Conservation (phyloP, 2,329 filamentous ascomycete species). For the Pezicula carpinea region DNA sequence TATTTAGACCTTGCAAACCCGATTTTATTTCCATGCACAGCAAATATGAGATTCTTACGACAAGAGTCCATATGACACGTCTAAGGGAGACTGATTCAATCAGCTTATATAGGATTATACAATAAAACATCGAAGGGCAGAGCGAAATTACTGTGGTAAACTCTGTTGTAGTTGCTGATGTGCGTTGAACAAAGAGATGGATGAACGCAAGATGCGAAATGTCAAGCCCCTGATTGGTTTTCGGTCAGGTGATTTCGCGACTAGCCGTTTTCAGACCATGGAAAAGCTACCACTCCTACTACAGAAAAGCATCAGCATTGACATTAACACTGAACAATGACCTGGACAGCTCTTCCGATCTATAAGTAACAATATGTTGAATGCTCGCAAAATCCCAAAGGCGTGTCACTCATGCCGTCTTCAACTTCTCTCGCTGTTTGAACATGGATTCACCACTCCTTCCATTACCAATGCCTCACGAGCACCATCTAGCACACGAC, state of each 20-base stretch:
- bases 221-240: too few species aligned
- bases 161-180: too few species aligned
- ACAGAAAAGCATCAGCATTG: neutral
- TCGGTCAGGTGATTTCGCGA: neutral
- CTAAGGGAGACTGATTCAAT: too few species aligned
- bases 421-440: slow-evolving; percentile 29
- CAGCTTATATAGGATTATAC: too few species aligned
- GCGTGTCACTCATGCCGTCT: slow-evolving; percentile 30
- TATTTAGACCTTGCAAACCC: too few species aligned
- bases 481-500: slow-evolving; percentile 11
- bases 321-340: neutral
- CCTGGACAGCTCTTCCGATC: neutral
- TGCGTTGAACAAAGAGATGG: too few species aligned
- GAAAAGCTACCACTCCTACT: neutral
- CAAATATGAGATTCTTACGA: too few species aligned
- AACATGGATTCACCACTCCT: slow-evolving; percentile 27
- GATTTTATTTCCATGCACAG: too few species aligned
- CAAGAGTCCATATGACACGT: too few species aligned
- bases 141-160: too few species aligned
- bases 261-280: neutral
- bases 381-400: slow-evolving; percentile 20
- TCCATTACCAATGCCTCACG: slow-evolving; percentile 7
- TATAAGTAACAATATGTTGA: slow-evolving; percentile 19
- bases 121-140: too few species aligned
- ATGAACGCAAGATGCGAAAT: too few species aligned